Evolutionary conservation across 306 rosid genomes (phyloP).

Genomic region (Fragaria vesca): DNA sequence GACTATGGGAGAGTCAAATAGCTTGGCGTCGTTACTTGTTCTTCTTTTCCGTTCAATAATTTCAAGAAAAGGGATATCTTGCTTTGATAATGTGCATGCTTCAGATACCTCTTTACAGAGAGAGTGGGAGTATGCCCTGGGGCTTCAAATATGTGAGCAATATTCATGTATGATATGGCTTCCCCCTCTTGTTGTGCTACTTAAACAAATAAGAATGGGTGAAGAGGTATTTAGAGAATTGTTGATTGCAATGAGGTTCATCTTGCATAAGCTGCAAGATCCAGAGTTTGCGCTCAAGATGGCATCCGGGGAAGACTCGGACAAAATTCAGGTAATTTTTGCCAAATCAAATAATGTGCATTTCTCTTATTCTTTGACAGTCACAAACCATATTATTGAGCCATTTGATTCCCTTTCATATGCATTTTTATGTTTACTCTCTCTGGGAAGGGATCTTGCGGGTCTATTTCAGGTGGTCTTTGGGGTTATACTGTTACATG

Average conservation of each 20-base stretch:
- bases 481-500: not conserved
- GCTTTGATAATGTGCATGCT: constrained; percentile 26
- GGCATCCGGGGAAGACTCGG: constrained; percentile 54
- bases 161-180: constrained; percentile 75
- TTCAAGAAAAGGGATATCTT: constrained; percentile 52
- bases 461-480: not conserved
- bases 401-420: not conserved
- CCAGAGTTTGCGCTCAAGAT: constrained; percentile 68
- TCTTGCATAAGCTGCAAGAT: constrained; percentile 70
- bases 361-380: not conserved
- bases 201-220: constrained; percentile 38
- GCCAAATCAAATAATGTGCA: not conserved
- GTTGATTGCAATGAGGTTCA: constrained; percentile 64
- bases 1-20: constrained; percentile 69
- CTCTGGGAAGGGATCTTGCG: not conserved
- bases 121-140: constrained; percentile 87
- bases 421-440: not conserved
- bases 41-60: constrained; percentile 69
- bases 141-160: constrained; percentile 69
- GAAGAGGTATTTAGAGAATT: constrained; percentile 46
- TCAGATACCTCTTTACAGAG: constrained; percentile 40
- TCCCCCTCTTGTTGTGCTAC: constrained; percentile 66
- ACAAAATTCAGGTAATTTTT: constrained; percentile 68
- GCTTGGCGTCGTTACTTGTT: constrained; percentile 73
- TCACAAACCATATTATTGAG: not conserved